Evolutionary conservation across 2,329 filamentous ascomycete species (phyloP), one percentile per base, ranked within the genome.

Genomic region (Venturia pyrina): DNA sequence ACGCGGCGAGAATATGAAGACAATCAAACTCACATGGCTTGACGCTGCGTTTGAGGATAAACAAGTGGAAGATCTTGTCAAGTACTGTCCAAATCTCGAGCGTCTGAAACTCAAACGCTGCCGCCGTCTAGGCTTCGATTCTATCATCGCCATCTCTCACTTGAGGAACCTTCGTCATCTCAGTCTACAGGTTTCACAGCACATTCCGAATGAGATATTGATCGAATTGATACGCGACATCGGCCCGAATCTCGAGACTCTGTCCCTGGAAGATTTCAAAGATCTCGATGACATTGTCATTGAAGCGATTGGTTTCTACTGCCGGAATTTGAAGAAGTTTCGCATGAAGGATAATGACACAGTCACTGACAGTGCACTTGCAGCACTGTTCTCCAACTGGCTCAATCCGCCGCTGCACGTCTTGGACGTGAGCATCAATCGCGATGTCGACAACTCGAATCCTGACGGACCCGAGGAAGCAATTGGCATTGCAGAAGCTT

Each of bases 51-150:
- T 98, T 69, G 86, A 87, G 50, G 88, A 96, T 67, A 83, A 89
- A 8, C 85, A 85, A 0, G 78, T 95, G 0, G 74, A 80, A 17
- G 75, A 82, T n/a, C 79, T 97, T 67, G 80, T 82, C 32, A 78
- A 81, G 7, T 77, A 83, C 67, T 93, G 90, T 70, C 86, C 87
- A 0, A 83, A 86, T 28, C 80, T 98, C 17, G 81, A 80, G 61
- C 87, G 89, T 3, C 80, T 98, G 63, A 97, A 96, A 76, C 79
- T 97, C 44, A 86, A 87, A 70, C 85, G 91, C 72, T 96, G 95
- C 75, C 89, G 91, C 72, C 84, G 87, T 68, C 79, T 95, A 24
- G 87, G 86, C 0, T 82, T 87, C 66, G 78, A 81, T 15, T 88
- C 89, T 13, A 79, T 97, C 59, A 78, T 82, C 60, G 79, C 84